Evolutionary conservation across 208 protist species (phyloP).

Genomic region (Wallacemonas sp.): DNA sequence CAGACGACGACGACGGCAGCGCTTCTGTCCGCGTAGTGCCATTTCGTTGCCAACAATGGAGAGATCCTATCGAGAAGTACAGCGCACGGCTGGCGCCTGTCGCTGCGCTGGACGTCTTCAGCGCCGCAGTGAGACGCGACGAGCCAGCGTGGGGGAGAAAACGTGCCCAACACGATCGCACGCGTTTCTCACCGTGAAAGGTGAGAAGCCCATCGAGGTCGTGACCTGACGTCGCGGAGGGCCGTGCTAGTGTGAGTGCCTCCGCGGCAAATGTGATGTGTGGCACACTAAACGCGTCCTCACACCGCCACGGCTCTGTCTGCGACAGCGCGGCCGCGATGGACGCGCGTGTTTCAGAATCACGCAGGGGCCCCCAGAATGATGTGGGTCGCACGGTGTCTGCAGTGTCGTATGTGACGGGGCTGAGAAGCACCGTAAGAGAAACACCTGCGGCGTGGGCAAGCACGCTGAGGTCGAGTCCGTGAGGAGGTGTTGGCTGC

Average conservation of each 20-base stretch:
- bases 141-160: not conserved
- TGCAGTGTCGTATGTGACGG: not conserved
- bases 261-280: not conserved
- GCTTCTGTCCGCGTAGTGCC: no score
- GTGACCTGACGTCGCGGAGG: not conserved
- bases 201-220: not conserved
- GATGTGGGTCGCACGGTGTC: not conserved
- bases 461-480: not conserved
- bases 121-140: not conserved
- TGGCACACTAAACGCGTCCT: not conserved
- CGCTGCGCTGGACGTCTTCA: not conserved
- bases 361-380: not conserved
- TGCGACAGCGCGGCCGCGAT: not conserved
- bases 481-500: not conserved
- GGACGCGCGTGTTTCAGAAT: not conserved
- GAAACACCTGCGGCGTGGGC: not conserved
- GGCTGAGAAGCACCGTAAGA: not conserved
- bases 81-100: not conserved
- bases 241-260: not conserved
- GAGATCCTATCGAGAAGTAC: not conserved
- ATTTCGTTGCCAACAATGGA: not conserved
- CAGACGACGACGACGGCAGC: not conserved
- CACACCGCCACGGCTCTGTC: not conserved
- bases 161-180: not conserved
- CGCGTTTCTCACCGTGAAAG: not conserved